Base-by-base conservation (phyloP, 2,329 filamentous ascomycete species). In the Aspergillus fructus region DNA sequence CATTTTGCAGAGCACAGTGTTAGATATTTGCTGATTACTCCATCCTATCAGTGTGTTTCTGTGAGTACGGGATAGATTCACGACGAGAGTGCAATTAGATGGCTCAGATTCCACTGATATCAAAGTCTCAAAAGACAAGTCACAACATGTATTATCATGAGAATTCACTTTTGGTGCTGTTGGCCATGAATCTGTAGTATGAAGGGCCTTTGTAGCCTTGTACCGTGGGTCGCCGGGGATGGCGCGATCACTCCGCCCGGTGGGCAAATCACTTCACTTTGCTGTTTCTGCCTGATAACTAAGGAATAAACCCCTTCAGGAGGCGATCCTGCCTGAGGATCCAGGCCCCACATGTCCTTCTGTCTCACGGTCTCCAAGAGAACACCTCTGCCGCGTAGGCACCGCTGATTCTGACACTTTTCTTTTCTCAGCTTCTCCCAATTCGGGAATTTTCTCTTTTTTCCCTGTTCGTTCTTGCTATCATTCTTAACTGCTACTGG, bases 191-290 rank as follows among this genome's bases (percentile, higher is more conserved):
- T 21, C 21, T 21, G 21, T 21, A 21, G 21, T 21, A 21, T 21
- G 21, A 21, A 21, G 21, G 21, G 21, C 21, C 21, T 21, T 21
- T 21, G 21, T 11, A 30, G 12, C 45, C n/a, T 47, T 47, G 45
- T 49, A 34, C n/a, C 8, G 34, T 46, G 21, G 42, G n/a, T n/a
- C 34, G 5, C 6, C 34, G 34, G 34, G 12, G 17, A 49, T 49
- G 46, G 34, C 24, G 46, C 34, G 12, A 47, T 24, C 46, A 47
- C 12, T 53, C 42, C 42, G 13, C 24, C 51, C 33, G 47, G 46
- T 54, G n/a, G 41, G 46, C 39, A 45, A 55, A 55, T 45, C 33
- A 30, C 45, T 51, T 41, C 53, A 50, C 53, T 48, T 13, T 48
- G 17, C 2, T 24, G 21, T 17, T 23, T 7, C 4, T 49, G 53